These are phyloP conservation scores for Rhizopogon vesiculosus DNA, from an alignment of 768 basidiomycete genomes.

Conservation along the genomic window DNA sequence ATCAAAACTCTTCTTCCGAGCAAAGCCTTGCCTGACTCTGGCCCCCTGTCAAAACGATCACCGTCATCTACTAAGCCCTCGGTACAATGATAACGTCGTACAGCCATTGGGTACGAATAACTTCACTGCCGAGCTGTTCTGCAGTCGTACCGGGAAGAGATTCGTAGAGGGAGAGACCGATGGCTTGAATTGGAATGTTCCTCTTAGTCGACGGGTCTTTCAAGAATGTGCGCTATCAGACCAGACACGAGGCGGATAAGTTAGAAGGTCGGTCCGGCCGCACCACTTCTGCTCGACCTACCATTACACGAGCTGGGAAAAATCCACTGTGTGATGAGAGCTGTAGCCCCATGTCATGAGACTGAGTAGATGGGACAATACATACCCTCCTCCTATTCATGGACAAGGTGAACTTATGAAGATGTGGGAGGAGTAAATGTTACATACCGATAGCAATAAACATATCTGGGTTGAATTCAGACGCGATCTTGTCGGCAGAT, in stretches of 20 bases:
- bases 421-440: conserved; percentile 1
- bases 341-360: conserved; percentile 8
- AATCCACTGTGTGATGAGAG: conserved; percentile 61
- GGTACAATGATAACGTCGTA: conserved; percentile 32
- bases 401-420: not conserved
- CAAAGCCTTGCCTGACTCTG: conserved; percentile 61
- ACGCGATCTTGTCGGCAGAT: conserved; percentile 61
- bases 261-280: not conserved
- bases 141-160: conserved; percentile 70
- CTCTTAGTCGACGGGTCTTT: conserved; percentile 64
- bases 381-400: conserved; percentile 73
- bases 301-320: conserved; percentile 92
- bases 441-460: conserved; percentile 75
- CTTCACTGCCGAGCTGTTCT: conserved; percentile 76
- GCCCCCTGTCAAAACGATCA: conserved; percentile 39
- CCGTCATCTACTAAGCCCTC: not conserved
- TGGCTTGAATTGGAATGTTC: conserved; percentile 91
- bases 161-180: conserved; percentile 95
- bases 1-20: conserved; percentile 81
- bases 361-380: conserved; percentile 18
- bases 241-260: not conserved
- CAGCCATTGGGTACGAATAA: conserved; percentile 97
- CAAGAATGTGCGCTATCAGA: conserved; percentile 73
- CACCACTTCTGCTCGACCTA: conserved; percentile 18
- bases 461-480: conserved; percentile 80